These are phyloP conservation scores for Corchorus olitorius DNA, from an alignment of 345 rosid genomes.

Conservation along the genomic window DNA sequence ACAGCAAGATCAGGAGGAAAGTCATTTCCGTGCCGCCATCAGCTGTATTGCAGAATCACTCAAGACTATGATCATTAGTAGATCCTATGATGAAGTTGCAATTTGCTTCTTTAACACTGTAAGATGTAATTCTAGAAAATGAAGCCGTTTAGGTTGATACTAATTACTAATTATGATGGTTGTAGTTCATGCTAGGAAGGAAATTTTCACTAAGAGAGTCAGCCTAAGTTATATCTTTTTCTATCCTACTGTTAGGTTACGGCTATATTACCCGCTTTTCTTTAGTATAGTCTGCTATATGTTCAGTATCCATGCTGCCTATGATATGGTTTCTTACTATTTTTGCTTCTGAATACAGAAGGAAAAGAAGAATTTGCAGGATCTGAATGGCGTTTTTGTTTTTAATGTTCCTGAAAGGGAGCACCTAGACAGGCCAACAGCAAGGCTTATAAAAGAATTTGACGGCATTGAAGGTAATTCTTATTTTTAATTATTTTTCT, in stretches of 20 bases:
- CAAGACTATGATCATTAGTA: slow-evolving; percentile 79
- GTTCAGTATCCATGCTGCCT: background rate
- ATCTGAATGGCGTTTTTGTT: slow-evolving; percentile 73
- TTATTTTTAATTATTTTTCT: background rate
- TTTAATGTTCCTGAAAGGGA: slow-evolving; percentile 81
- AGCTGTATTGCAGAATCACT: slow-evolving; percentile 72
- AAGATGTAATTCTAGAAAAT: slow-evolving; percentile 26
- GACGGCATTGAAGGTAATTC: slow-evolving; percentile 64
- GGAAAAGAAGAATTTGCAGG: slow-evolving; percentile 90
- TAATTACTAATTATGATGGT: background rate
- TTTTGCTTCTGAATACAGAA: slow-evolving; percentile 49
- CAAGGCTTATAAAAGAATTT: slow-evolving; percentile 82
- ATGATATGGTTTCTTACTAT: background rate
- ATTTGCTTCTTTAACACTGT: slow-evolving; percentile 95
- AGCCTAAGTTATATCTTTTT: background rate
- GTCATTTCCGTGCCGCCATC: slow-evolving; percentile 70
- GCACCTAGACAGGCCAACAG: slow-evolving; percentile 79
- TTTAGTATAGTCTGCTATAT: slow-evolving; percentile 9
- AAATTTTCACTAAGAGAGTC: no score
- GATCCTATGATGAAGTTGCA: slow-evolving; percentile 82
- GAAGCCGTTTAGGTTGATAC: background rate
- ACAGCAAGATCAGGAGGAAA: slow-evolving; percentile 67
- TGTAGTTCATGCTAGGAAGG: no score
- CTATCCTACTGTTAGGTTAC: background rate
- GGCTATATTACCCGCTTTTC: background rate